Base-by-base conservation (phyloP, 2,329 filamentous ascomycete genomes). In the Alternaria gaisen region DNA sequence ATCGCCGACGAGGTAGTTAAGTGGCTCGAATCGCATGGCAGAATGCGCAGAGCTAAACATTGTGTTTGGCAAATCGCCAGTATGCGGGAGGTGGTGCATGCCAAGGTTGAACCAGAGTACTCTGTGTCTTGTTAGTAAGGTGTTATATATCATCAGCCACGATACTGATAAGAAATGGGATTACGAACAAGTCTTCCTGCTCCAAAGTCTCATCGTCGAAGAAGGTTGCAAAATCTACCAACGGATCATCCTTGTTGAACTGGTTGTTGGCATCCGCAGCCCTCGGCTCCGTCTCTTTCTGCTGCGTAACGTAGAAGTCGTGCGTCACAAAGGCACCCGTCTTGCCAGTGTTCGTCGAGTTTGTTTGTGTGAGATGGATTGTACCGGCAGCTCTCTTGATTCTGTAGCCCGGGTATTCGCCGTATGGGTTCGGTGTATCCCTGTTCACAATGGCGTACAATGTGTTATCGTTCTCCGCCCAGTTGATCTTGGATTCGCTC, bases 31-130 rank as follows among this genome's bases (percentile, higher is more conserved):
- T 36, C 79, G 72, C 43, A 85, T 70, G 22, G 80, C 79, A 1
- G 76, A 77, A 60, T 84, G 82, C 2, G 82, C 82, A 10, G 80
- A 80, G 16, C 81, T 83, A 71, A 82, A 80, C 53, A 86, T 80
- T 0, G 85, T 87, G 66, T 85, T 86, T 18, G 85, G 85, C 12
- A 87, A 70, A 53, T 76, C 73, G 36, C 69, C 71, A 3, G 76
- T 75, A 26, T 77, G 76, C 2, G 82, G 83, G 22, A 84, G 77
- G 64, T 85, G 83, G 66, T 86, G 83, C 72, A 83, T 83, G 44
- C 83, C 83, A 9, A 86, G 72, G 66, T 85, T 85, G 66, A 85
- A 81, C 77, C 83, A 85, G 4, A 84, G 61, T 2, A 85, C 82
- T 80, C 70, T 60, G 74, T 38, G 10, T n/a, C 8, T 11, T 9